phyloP scores from a whole-genome alignment of 495 filamentous ascomycete genomes.

The Penicillium goetzii region DNA sequence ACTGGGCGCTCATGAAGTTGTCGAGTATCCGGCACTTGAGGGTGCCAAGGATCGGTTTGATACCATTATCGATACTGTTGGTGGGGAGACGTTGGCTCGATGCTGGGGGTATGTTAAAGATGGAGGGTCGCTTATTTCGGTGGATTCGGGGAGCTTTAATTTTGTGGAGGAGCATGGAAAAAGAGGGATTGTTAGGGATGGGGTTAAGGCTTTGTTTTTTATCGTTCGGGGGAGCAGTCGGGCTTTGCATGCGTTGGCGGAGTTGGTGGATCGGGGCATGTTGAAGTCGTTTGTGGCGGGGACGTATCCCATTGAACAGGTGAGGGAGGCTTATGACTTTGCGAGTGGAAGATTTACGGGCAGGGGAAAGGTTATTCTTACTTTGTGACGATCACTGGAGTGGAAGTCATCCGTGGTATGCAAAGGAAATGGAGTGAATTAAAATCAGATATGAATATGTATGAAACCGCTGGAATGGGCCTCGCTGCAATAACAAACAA shows the following conservation, averaged over 20 bases:
- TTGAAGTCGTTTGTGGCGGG: conserved; percentile 35
- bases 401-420: background rate
- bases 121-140: conserved; percentile 33
- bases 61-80: conserved; percentile 42
- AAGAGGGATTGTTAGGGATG: conserved; percentile 21
- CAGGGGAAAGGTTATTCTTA: conserved; percentile 37
- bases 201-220: conserved; percentile 37
- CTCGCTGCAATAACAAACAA: background rate
- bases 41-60: conserved; percentile 24
- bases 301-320: conserved; percentile 27
- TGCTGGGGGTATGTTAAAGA: conserved; percentile 35
- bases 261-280: conserved; percentile 20
- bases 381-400: conserved; percentile 11
- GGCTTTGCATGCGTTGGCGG: conserved; percentile 23
- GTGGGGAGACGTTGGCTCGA: conserved; percentile 29
- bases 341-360: conserved; percentile 30
- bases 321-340: conserved; percentile 39
- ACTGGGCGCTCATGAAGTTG: conserved; percentile 34
- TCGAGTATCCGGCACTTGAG: conserved; percentile 34
- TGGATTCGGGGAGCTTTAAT: conserved; percentile 39
- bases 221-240: conserved; percentile 33
- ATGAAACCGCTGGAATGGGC: background rate
- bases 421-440: background rate
- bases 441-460: background rate
- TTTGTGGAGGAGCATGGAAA: conserved; percentile 43